phyloP scores from a whole-genome alignment of 1,139 yeast genomes.

The Nadsonia starkeyi-henricii region DNA sequence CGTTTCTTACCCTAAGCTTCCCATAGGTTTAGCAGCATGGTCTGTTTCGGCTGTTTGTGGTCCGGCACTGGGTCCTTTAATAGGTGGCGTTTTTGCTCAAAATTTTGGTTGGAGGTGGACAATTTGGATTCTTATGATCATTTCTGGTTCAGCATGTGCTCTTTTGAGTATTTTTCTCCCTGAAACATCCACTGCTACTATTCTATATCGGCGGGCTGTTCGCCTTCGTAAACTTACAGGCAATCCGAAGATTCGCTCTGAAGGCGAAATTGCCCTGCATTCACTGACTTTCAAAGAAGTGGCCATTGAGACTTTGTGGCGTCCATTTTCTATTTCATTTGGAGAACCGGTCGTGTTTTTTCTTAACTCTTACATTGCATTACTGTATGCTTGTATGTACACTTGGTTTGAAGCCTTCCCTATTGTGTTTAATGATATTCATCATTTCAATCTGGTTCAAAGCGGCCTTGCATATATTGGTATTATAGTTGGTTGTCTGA shows the following conservation, averaged over 20 bases:
- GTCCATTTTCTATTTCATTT: constrained; percentile 26
- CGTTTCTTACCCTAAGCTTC: constrained; percentile 56
- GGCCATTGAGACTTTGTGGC: constrained; percentile 32
- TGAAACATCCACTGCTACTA: constrained; percentile 15
- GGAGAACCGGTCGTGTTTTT: constrained; percentile 22
- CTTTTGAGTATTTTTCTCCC: constrained; percentile 13
- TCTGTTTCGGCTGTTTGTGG: constrained; percentile 70
- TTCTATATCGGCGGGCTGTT: constrained; percentile 13
- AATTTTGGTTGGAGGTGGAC: constrained; percentile 65
- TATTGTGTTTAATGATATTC: constrained; percentile 32
- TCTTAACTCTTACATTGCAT: constrained; percentile 33
- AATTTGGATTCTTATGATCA: constrained; percentile 62
- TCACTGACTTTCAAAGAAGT: constrained; percentile 8
- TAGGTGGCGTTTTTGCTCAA: constrained; percentile 67
- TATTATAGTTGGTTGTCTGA: constrained; percentile 31
- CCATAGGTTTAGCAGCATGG: constrained; percentile 54
- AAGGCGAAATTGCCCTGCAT: constrained; percentile 12
- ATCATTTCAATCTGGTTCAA: constrained; percentile 34
- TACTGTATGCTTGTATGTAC: constrained; percentile 40
- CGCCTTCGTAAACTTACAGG: constrained; percentile 17
- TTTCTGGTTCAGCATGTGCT: constrained; percentile 37
- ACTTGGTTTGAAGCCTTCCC: constrained; percentile 52
- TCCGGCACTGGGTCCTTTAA: constrained; percentile 70
- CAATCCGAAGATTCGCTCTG: constrained; percentile 11
- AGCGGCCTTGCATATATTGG: constrained; percentile 34